Conservation (phyloP, 2,329 filamentous ascomycete genomes). For the Helminthosporium solani region DNA sequence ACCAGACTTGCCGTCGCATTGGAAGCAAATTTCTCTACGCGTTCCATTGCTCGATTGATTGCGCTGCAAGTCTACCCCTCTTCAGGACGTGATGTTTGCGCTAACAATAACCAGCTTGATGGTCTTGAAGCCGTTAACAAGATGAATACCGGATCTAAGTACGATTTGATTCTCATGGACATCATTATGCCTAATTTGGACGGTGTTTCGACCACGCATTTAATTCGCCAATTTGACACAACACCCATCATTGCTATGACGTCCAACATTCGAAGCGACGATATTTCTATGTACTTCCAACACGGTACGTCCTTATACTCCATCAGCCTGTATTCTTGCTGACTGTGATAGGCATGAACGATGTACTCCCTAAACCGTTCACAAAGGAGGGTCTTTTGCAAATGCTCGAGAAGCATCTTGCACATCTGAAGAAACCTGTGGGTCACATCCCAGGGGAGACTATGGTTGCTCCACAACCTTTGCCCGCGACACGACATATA, state of each 20-base stretch:
- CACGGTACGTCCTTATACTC: conserved; percentile 67
- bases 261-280: conserved; percentile 93
- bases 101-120: conserved; percentile 62
- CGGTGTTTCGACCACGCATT: conserved; percentile 88
- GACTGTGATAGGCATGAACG: conserved; percentile 78
- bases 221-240: conserved; percentile 83
- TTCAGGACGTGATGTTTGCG: background rate
- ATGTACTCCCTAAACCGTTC: conserved; percentile 95
- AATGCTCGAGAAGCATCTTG: conserved; percentile 83
- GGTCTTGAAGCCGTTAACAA: conserved; percentile 90
- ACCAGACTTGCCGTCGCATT: conserved; percentile 66
- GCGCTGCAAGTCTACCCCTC: conserved; percentile 53
- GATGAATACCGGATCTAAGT: conserved; percentile 66
- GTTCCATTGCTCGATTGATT: conserved; percentile 64
- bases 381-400: conserved; percentile 78
- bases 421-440: conserved; percentile 72
- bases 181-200: conserved; percentile 97
- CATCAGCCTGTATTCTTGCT: conserved; percentile 13
- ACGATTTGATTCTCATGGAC: conserved; percentile 60
- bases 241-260: conserved; percentile 98
- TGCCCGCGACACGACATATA: conserved; percentile 55
- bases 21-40: conserved; percentile 67
- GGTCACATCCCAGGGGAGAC: conserved; percentile 35
- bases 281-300: conserved; percentile 95
- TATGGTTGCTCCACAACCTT: conserved; percentile 55